These are phyloP conservation scores for Russula griseocarnosa DNA, from an alignment of 768 basidiomycete species.

Conservation along the genomic window DNA sequence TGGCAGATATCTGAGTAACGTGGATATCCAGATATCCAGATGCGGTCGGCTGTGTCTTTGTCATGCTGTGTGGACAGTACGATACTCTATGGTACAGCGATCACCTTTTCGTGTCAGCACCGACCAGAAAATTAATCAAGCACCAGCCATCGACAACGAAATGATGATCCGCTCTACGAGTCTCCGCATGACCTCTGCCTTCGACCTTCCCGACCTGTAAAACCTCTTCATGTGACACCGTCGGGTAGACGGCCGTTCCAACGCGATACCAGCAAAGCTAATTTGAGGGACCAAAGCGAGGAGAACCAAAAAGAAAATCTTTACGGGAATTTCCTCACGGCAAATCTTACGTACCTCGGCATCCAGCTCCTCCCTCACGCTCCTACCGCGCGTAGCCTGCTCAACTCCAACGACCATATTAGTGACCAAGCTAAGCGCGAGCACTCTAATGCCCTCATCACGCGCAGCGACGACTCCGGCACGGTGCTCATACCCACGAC, in stretches of 20 bases:
- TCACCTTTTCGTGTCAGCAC: not conserved
- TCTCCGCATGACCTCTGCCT: constrained; percentile 66
- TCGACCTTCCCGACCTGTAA: constrained; percentile 57
- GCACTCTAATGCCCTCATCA: constrained; percentile 68
- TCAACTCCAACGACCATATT: constrained; percentile 68
- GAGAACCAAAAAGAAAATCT: no score
- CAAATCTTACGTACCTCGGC: constrained; percentile 52
- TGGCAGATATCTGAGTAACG: no score
- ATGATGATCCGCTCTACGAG: constrained; percentile 63
- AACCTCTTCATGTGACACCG: constrained; percentile 79
- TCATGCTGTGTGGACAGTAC: no score
- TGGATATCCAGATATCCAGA: no score
- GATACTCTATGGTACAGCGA: not conserved
- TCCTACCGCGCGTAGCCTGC: constrained; percentile 47
- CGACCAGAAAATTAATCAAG: not conserved
- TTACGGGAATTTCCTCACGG: constrained; percentile 8
- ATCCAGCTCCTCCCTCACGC: constrained; percentile 25
- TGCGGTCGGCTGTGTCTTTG: no score
- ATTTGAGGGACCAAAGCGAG: not conserved
- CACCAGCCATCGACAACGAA: constrained; percentile 1
- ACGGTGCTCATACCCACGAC: constrained; percentile 96
- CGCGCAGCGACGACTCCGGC: constrained; percentile 81
- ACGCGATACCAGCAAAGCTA: constrained; percentile 60
- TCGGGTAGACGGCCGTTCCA: constrained; percentile 41
- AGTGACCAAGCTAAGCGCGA: constrained; percentile 81